Base-by-base conservation (phyloP, 2,329 filamentous ascomycete species). In the Colletotrichum sp. region DNA sequence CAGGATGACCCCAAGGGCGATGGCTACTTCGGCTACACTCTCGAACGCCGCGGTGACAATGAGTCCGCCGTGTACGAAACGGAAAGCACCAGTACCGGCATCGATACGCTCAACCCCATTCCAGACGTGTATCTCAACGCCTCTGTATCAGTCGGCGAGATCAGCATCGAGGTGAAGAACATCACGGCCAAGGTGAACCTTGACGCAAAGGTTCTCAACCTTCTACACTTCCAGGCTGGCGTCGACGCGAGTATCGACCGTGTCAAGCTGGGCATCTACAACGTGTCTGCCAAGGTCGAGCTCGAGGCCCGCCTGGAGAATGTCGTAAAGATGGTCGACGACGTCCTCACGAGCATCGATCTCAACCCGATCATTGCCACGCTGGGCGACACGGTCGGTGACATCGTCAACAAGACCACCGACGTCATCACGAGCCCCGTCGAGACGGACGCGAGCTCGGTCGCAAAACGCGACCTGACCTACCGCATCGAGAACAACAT, bases 41-140 rank as follows among this genome's bases (percentile, higher is more conserved):
- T 92, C 75, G 83, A 87, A 36, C 83, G 89, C 69, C 85, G 86
- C 39, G 88, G 88, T 66, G 88, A 91, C 79, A 86, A 87, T 8
- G 84, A 88, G 30, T 87, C 89, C 4, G 85, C 86, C 16, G 81
- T 87, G 60, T 92, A 92, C 82, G 89, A 90, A 78, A 92, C 90
- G 0, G 87, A 84, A 59, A 85, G 86, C 78, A 91, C 89, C 1
- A 81, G 83, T 6, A 80, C 83, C 3, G 87, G 87, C 63, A 86
- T 87, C 24, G 85, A 85, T 8, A 79, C 84, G 2, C 85, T 87
- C 1, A 81, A 85, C 26, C 83, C 86, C 1, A 85, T 87, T 61
- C 91, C 91, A 4, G 91, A 93, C 78, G 90, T 92, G 21, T 91
- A 89, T 77, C 87, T 93, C 69, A 92, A 92, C 78, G 91, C 91